phyloP scores from a whole-genome alignment of 345 rosid species.

The Eucalyptus caleyi region DNA sequence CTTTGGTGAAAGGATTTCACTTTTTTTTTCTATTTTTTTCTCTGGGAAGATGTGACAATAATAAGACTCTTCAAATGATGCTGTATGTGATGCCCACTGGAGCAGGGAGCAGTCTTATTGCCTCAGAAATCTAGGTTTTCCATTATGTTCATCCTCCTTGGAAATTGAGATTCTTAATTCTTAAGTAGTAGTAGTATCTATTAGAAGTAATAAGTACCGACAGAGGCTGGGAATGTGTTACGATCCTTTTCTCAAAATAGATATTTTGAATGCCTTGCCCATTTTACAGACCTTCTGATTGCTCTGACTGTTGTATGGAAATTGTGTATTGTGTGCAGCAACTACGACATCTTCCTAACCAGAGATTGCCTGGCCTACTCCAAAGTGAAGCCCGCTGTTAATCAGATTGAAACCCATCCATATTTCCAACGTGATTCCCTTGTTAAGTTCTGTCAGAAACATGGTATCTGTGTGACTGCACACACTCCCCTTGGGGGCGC shows the following conservation, averaged over 20 bases:
- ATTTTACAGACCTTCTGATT: neutral
- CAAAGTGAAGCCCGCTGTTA: constrained; percentile 93
- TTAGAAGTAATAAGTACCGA: neutral
- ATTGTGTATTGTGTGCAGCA: constrained; percentile 32
- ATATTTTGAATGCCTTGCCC: neutral
- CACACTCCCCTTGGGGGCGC: constrained; percentile 90
- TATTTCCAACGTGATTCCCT: constrained; percentile 89
- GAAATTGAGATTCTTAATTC: neutral
- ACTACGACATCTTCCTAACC: constrained; percentile 72
- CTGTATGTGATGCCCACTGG: neutral
- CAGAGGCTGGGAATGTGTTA: neutral
- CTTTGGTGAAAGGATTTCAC: neutral
- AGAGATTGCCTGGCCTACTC: constrained; percentile 91
- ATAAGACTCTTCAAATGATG: neutral
- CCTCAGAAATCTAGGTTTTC: neutral
- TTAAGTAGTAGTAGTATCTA: neutral
- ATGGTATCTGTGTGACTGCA: constrained; percentile 67
- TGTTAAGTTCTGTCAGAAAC: constrained; percentile 87
- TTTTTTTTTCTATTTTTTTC: neutral
- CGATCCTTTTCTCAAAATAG: neutral
- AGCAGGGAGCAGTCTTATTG: neutral
- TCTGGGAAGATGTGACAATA: neutral
- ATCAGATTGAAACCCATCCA: constrained; percentile 89
- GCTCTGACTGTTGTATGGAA: neutral
- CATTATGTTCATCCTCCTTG: neutral